A percentile compares a stretch with the other conserved stretches of the same genome.
Conservation (phyloP, 1,139 yeast genomes). For the Kodamaea arcana region DNA sequence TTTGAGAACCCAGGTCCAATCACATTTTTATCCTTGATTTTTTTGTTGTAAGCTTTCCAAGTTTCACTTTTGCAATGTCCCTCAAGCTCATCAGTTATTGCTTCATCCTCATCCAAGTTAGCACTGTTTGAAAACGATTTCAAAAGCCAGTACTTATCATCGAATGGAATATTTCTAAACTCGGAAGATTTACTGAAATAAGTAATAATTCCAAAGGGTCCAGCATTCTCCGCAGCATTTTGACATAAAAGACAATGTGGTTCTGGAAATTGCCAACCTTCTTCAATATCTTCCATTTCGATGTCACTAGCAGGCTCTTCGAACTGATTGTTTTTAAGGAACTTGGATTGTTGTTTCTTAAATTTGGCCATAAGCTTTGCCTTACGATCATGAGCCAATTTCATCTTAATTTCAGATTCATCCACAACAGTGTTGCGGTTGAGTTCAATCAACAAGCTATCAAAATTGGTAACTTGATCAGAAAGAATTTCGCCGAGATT, state of each 20-base stretch:
- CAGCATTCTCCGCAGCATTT: conserved; percentile 66
- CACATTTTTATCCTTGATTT: conserved; percentile 35
- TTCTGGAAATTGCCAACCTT: conserved; percentile 70
- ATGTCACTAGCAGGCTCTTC: conserved; percentile 27
- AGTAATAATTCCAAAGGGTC: conserved; percentile 72
- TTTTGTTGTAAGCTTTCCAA: conserved; percentile 38
- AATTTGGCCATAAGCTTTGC: conserved; percentile 72
- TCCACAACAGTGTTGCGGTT: conserved; percentile 13
- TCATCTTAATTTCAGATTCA: conserved; percentile 53
- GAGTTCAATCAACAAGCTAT: conserved; percentile 15
- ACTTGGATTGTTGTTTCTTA: conserved; percentile 70
- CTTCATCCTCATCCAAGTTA: conserved; percentile 45
- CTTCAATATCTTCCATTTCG: conserved; percentile 29
- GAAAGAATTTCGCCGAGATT: conserved; percentile 19
- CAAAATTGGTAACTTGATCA: conserved; percentile 20
- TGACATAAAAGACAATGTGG: conserved; percentile 87
- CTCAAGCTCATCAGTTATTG: conserved; percentile 12
- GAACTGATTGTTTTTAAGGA: conserved; percentile 49
- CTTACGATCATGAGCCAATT: conserved; percentile 69
- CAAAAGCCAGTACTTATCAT: conserved; percentile 60
- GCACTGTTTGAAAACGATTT: conserved; percentile 56
- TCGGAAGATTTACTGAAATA: conserved; percentile 58
- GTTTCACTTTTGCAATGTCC: conserved; percentile 20
- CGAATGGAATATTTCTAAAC: conserved; percentile 61
- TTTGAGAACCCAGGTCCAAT: conserved; percentile 72